These are phyloP conservation scores for Glutinoglossum americanum DNA, from an alignment of 495 filamentous ascomycete species.

Conservation along the genomic window DNA sequence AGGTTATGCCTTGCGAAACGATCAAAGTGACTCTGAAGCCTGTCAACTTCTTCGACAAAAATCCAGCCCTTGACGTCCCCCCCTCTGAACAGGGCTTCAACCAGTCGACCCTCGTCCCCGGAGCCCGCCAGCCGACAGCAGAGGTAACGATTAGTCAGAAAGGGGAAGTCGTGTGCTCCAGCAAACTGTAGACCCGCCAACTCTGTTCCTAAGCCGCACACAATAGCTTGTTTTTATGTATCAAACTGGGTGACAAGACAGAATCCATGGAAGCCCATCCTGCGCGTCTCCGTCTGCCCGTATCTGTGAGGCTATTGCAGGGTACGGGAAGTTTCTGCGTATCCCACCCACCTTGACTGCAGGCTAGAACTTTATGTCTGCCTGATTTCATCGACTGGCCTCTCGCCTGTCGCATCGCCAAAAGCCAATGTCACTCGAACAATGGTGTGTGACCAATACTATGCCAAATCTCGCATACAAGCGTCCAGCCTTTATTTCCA, in stretches of 20 bases:
- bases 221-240: background rate
- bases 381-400: background rate
- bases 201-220: background rate
- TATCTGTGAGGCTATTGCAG: background rate
- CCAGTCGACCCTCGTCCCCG: constrained; percentile 7
- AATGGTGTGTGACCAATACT: background rate
- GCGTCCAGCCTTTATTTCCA: background rate
- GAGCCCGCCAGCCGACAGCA: background rate
- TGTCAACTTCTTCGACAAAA: constrained; percentile 52
- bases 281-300: background rate
- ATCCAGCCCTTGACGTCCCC: constrained; percentile 57
- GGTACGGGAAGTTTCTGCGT: background rate
- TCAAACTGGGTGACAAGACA: background rate
- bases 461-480: background rate
- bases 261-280: background rate
- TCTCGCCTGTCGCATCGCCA: background rate
- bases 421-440: background rate
- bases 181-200: background rate
- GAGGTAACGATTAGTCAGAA: background rate
- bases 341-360: background rate
- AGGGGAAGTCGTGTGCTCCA: background rate
- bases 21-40: constrained; percentile 40
- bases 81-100: constrained; percentile 31
- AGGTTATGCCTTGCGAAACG: constrained; percentile 45
- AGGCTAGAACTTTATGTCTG: background rate